Evolutionary conservation across 73 alveolate species (phyloP).

Genomic region (Paramecium bursaria): DNA sequence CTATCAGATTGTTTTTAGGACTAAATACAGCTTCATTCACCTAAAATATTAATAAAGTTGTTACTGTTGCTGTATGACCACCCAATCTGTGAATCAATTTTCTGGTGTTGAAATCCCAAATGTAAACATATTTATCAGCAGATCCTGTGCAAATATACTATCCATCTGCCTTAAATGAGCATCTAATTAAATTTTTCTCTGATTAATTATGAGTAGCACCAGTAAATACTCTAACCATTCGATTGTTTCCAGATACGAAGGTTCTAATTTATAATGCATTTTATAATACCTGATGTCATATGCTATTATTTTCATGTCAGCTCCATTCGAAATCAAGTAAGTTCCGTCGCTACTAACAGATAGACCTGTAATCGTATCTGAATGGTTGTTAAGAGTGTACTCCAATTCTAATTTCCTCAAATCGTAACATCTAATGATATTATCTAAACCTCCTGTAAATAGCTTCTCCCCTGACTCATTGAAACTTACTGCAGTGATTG

Average conservation of each 20-base stretch:
- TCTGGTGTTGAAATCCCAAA: slow-evolving; percentile 90
- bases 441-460: slow-evolving; percentile 91
- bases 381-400: slow-evolving; percentile 86
- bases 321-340: slow-evolving; percentile 84
- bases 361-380: slow-evolving; percentile 94
- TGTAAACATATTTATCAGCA: slow-evolving; percentile 88
- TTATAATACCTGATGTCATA: slow-evolving; percentile 71
- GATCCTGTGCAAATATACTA: slow-evolving; percentile 88
- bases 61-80: slow-evolving; percentile 93
- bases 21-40: slow-evolving; percentile 89
- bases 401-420: slow-evolving; percentile 86
- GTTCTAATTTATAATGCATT: slow-evolving; percentile 54
- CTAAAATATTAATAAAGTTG: not conserved
- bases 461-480: slow-evolving; percentile 80
- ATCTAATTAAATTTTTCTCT: slow-evolving; percentile 90
- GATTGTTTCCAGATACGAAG: slow-evolving; percentile 70
- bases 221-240: slow-evolving; percentile 78
- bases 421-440: slow-evolving; percentile 86
- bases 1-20: slow-evolving; percentile 85
- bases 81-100: slow-evolving; percentile 84
- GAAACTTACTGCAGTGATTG: slow-evolving; percentile 76
- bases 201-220: slow-evolving; percentile 86
- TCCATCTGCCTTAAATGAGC: slow-evolving; percentile 87
- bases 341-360: slow-evolving; percentile 86
- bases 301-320: slow-evolving; percentile 87